These are phyloP conservation scores for Mychonastes homosphaera DNA, from an alignment of 139 green algal species.

Conservation along the genomic window DNA sequence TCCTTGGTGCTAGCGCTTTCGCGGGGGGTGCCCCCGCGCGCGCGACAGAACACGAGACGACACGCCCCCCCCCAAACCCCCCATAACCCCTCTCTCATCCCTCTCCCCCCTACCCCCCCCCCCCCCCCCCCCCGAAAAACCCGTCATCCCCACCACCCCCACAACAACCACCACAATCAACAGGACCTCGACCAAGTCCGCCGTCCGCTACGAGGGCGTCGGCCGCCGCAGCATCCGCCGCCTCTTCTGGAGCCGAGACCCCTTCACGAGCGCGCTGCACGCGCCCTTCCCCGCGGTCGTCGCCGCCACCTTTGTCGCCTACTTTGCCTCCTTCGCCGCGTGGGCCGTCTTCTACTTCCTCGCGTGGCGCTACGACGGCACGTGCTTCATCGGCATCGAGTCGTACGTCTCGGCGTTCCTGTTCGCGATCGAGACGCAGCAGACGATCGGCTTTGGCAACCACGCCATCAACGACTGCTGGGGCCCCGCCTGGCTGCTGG, in stretches of 20 bases:
- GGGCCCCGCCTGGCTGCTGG: conserved; percentile 41
- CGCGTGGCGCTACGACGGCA: conserved; percentile 26
- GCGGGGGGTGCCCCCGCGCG: no score
- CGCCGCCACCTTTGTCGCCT: conserved; percentile 18
- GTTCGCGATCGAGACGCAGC: conserved; percentile 57
- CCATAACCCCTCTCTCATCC: neutral
- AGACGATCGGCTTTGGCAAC: conserved; percentile 71
- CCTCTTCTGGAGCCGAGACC: conserved; percentile 29
- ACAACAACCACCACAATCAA: neutral
- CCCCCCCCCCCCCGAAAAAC: no score
- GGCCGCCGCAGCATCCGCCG: conserved; percentile 7
- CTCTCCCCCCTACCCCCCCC: neutral
- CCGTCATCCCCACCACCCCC: neutral
- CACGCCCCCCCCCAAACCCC: neutral
- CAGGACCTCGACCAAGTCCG: conserved; percentile 18
- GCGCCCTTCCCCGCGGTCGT: conserved; percentile 26
- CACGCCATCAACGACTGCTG: conserved; percentile 61
- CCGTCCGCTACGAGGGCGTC: conserved; percentile 17
- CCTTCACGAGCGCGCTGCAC: conserved; percentile 56
- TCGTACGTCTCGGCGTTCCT: conserved; percentile 44
- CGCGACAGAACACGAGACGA: neutral
- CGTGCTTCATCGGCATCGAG: conserved; percentile 42
- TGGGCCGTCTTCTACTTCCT: conserved; percentile 23
- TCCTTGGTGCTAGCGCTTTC: neutral
- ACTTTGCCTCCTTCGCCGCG: conserved; percentile 32